phyloP scores from a whole-genome alignment of 495 filamentous ascomycete species.

The Aspergillus incahuasiensis region DNA sequence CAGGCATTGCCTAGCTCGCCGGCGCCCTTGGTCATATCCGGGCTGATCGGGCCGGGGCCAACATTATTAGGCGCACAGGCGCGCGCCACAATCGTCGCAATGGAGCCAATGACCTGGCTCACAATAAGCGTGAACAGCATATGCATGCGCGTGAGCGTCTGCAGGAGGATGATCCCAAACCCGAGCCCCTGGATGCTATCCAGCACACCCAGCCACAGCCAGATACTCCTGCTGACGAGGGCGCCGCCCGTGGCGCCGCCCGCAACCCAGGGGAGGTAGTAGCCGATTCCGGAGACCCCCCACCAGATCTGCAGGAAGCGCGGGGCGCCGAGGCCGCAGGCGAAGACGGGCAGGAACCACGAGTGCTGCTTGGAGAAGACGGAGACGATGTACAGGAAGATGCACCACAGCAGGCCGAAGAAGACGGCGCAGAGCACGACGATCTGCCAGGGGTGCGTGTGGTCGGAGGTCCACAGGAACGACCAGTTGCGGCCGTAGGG shows the following conservation, averaged over 20 bases:
- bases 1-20: conserved; percentile 49
- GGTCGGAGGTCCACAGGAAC: conserved; percentile 43
- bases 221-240: conserved; percentile 40
- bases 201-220: conserved; percentile 47
- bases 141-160: conserved; percentile 45
- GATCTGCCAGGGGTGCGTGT: conserved; percentile 41
- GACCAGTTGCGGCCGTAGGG: conserved; percentile 49
- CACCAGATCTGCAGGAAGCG: conserved; percentile 49
- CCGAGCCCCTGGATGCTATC: conserved; percentile 45
- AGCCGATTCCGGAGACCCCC: conserved; percentile 41
- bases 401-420: conserved; percentile 41
- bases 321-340: conserved; percentile 45
- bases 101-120: conserved; percentile 45
- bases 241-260: conserved; percentile 38
- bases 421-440: conserved; percentile 40
- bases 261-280: conserved; percentile 43
- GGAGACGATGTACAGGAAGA: conserved; percentile 35
- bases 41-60: conserved; percentile 40
- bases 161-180: conserved; percentile 47
- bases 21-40: conserved; percentile 37
- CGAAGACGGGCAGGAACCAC: conserved; percentile 47
- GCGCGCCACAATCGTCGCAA: conserved; percentile 44
- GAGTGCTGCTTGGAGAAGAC: conserved; percentile 39
- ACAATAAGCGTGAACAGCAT: conserved; percentile 45
- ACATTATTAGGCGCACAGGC: conserved; percentile 43